A percentile compares a stretch with the other conserved stretches of the same genome.
phyloP scores from a whole-genome alignment of 2,329 filamentous ascomycete genomes.

The Aspergillus japonicus region DNA sequence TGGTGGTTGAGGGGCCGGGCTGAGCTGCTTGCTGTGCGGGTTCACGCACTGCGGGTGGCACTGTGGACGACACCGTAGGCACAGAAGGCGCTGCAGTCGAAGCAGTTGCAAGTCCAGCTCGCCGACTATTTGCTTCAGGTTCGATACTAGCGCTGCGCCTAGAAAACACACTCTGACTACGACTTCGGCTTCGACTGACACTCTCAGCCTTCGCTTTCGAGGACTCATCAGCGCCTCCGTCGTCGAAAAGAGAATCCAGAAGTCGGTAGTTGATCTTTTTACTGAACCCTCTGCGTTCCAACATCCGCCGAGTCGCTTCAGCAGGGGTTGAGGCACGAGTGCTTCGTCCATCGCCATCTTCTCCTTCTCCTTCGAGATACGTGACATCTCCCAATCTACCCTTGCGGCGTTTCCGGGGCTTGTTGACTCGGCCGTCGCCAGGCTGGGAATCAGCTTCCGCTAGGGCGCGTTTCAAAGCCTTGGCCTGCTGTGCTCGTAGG shows the following conservation, averaged over 20 bases:
- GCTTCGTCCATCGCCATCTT: constrained; percentile 63
- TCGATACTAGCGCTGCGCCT: constrained; percentile 31
- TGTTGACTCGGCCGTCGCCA: constrained; percentile 28
- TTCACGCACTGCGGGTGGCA: constrained; percentile 1
- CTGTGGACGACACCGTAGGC: constrained; percentile 8
- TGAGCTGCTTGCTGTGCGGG: constrained; percentile 5
- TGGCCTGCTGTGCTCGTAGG: constrained; percentile 81
- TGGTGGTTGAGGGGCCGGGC: constrained; percentile 7
- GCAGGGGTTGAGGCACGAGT: constrained; percentile 66
- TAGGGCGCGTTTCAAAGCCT: constrained; percentile 70
- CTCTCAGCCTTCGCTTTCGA: constrained; percentile 31
- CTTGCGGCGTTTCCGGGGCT: constrained; percentile 52
- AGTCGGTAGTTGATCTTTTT: constrained; percentile 70
- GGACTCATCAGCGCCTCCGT: constrained; percentile 32
- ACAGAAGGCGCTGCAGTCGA: constrained; percentile 15
- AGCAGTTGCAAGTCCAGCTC: constrained; percentile 18
- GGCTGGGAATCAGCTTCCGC: constrained; percentile 50
- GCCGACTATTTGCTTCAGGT: constrained; percentile 20
- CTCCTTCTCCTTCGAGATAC: constrained; percentile 47
- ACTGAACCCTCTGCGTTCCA: constrained; percentile 67
- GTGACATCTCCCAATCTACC: constrained; percentile 48
- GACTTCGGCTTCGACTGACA: constrained; percentile 32
- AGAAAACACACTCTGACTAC: constrained; percentile 35
- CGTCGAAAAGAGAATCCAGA: constrained; percentile 40
- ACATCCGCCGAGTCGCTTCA: constrained; percentile 66